Evolutionary conservation across 1,139 yeast species (phyloP), one percentile per base, ranked within the genome.

Genomic region (Candida labiduridarum): DNA sequence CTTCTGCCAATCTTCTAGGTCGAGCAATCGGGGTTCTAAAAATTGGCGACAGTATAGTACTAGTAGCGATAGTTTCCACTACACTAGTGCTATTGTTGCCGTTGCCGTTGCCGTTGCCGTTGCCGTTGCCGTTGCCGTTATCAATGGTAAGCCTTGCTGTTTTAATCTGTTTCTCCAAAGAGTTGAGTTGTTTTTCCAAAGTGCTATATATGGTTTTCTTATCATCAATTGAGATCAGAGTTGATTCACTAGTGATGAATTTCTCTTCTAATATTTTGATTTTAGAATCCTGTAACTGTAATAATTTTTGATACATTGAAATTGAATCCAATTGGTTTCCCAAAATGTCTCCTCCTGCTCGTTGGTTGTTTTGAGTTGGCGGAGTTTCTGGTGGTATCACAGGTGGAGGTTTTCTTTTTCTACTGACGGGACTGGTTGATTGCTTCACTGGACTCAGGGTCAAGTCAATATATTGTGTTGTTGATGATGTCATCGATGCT

Each of bases 151-250:
- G 14, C 29, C 19, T 46, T 39, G 38, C 43, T 14, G 5, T 18
- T 22, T 2, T 31, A 7, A 50, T 48, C 34, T 44, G 34, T 2
- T 40, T 40, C 16, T 57, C 53, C 9, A 69, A 51, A 2, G 48
- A 44, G 2, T 52, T 47, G 42, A 66, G 56, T 40, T 60, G 50
- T 0, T 69, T 68, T 10, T 57, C 56, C 47, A 64, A 67, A 18
- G 61, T 52, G 22, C 50, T 49, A 22, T 67, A 60, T 56, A 68
- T 68, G 25, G 58, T 55, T 35, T 64, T 59, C 50, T 72, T 72
- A 11, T 65, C 68, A 50, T 71, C 76, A 8, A 67, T 54, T 2
- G 76, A 69, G 11, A 71, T 63, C n/a, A 72, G 65, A 1, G 75
- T 65, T 4, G 75, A 70, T 52, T 71, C 75, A 47, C 63, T 69